A percentile compares a stretch with the other conserved stretches of the same genome.
phyloP scores from a whole-genome alignment of 1,284 basidiomycete species.

The Sporisorium sorghi region DNA sequence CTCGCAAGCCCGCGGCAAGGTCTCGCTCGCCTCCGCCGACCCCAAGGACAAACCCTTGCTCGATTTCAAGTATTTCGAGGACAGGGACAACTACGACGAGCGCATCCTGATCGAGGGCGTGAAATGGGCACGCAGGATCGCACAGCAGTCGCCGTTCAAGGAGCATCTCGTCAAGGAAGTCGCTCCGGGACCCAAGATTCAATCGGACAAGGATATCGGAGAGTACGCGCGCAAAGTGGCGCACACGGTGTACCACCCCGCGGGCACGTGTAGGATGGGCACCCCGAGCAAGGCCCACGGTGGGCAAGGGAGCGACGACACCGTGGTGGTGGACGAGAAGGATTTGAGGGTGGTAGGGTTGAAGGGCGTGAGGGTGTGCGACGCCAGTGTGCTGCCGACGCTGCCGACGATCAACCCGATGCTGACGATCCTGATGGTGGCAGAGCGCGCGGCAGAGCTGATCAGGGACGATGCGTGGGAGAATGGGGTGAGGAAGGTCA shows the following conservation, averaged over 20 bases:
- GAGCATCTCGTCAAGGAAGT: slow-evolving; percentile 70
- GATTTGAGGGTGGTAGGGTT: slow-evolving; percentile 63
- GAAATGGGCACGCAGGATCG: slow-evolving; percentile 73
- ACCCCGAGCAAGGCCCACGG: slow-evolving; percentile 35
- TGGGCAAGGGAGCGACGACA: slow-evolving; percentile 43
- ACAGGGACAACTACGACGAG: slow-evolving; percentile 72
- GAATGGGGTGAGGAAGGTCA: slow-evolving; percentile 41
- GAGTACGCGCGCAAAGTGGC: slow-evolving; percentile 67
- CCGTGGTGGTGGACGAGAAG: slow-evolving; percentile 65
- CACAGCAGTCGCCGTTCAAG: slow-evolving; percentile 71
- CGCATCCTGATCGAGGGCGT: slow-evolving; percentile 72
- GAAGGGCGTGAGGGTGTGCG: slow-evolving; percentile 63
- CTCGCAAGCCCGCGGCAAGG: slow-evolving; percentile 69
- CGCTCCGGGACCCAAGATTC: slow-evolving; percentile 67
- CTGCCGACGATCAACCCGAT: slow-evolving; percentile 66
- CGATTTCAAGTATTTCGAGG: slow-evolving; percentile 73
- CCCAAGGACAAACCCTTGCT: slow-evolving; percentile 71
- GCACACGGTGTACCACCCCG: slow-evolving; percentile 70
- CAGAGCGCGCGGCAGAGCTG: slow-evolving; percentile 67
- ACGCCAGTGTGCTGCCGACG: slow-evolving; percentile 67
- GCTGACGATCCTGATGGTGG: slow-evolving; percentile 63
- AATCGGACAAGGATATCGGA: slow-evolving; percentile 65
- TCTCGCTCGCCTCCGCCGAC: slow-evolving; percentile 70
- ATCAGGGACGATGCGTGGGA: slow-evolving; percentile 64
- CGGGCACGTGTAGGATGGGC: slow-evolving; percentile 69